Base-by-base conservation (phyloP, 768 basidiomycete species). In the Cystobasidium ongulense region DNA sequence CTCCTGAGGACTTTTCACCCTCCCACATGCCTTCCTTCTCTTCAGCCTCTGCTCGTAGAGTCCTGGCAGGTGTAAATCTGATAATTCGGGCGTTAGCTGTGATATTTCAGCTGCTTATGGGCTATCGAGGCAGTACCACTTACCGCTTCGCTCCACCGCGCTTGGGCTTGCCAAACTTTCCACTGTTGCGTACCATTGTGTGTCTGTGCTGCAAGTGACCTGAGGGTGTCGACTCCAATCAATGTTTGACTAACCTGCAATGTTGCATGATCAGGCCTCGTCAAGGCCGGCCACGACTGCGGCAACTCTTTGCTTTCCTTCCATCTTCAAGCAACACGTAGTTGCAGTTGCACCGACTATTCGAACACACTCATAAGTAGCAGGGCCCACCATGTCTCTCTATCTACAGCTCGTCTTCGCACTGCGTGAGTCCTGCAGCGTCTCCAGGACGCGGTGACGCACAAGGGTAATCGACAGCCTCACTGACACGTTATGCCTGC, bases 401-500 rank as follows among this genome's bases (percentile, higher is more conserved):
- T 71, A 71, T 27, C 68, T 71, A 1, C 68, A 71, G 43, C 68
- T 71, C 52, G 68, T 71, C 7, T 71, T 71, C 29, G 68, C 68
- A 18, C 38, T 71, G 50, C 68, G 68, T 71, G 53, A 35, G 68
- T 71, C 33, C 50, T 29, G 21, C 41, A 27, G 18, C 25, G 63
- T 15, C 63, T 64, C 18, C 38, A 27, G 33, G 31, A 25, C 63
- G 38, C 33, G 38, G 41, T 46, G 36, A 64, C 41, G 63, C 63
- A 46, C 57, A 15, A 59, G 11, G 57, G 29, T 35, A 59, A 59
- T 29, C 57, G 57, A 31, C 57, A 17, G 29, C 33, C 8, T 15
- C 11, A 59, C 5, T 59, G 57, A 59, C 57, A 59, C 27, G n/a
- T 29, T 59, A 36, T 35, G 31, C 27, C 38, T 46, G 23, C 33